phyloP scores from a whole-genome alignment of 495 filamentous ascomycete genomes.

The Penicillium chermesinum region DNA sequence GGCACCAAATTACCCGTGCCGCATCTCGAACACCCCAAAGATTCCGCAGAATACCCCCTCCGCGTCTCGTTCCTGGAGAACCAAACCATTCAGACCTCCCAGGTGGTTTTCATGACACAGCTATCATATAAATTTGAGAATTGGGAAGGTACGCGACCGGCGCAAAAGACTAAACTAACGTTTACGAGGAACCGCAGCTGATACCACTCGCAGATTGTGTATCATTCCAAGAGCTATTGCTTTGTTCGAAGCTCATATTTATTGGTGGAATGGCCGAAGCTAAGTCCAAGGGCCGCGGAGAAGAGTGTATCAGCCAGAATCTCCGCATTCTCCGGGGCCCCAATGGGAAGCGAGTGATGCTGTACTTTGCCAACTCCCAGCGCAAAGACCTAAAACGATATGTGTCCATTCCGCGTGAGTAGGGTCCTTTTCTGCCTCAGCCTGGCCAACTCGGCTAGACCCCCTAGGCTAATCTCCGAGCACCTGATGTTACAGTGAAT shows the following conservation, averaged over 20 bases:
- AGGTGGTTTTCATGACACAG: conserved; percentile 40
- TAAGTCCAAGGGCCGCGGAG: conserved; percentile 44
- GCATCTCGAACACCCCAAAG: conserved; percentile 42
- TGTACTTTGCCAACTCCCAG: conserved; percentile 45
- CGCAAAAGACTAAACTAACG: not conserved
- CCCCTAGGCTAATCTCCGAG: not conserved
- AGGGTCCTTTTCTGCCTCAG: not conserved
- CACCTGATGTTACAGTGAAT: conserved; percentile 25
- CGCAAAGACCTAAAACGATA: conserved; percentile 39
- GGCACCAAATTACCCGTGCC: conserved; percentile 40
- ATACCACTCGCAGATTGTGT: conserved; percentile 30
- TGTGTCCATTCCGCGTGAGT: conserved; percentile 41
- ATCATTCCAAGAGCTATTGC: conserved; percentile 41
- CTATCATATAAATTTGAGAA: conserved; percentile 43
- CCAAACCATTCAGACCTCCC: conserved; percentile 40
- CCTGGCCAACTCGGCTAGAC: not conserved
- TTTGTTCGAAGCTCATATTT: conserved; percentile 38
- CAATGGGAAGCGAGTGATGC: conserved; percentile 34
- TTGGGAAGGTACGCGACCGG: conserved; percentile 32
- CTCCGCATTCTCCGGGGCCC: conserved; percentile 37
- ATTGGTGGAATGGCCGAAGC: conserved; percentile 43
- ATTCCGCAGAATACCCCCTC: conserved; percentile 29
- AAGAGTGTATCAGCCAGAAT: conserved; percentile 49
- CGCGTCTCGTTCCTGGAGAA: conserved; percentile 43
- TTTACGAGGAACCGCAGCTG: not conserved